Evolutionary conservation across 371 early-diverging fungal genomes (phyloP).

Genomic region (Choanephora cucurbitarum): DNA sequence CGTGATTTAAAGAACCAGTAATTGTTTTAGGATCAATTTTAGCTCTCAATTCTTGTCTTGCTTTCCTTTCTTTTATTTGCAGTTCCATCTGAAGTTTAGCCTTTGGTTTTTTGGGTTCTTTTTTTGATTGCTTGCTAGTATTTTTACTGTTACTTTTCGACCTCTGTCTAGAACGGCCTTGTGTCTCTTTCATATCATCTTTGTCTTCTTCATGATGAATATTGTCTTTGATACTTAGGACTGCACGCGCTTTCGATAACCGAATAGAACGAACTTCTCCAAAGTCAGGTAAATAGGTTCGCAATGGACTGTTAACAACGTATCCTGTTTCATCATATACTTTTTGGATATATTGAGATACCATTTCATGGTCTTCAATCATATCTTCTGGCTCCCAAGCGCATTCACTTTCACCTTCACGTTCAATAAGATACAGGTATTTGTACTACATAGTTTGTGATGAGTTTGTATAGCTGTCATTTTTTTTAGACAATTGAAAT

Average conservation of each 20-base stretch:
- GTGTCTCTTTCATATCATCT: conserved; percentile 6
- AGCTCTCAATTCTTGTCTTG: conserved; percentile 20
- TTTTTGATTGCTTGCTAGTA: conserved; percentile 4
- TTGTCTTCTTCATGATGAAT: conserved; percentile 3
- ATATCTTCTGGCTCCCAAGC: conserved; percentile 17
- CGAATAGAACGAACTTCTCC: conserved; percentile 15
- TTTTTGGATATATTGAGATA: conserved; percentile 12
- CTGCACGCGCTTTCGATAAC: conserved; percentile 35
- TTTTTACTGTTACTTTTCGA: not conserved
- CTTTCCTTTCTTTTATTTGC: conserved; percentile 15
- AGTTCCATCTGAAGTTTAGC: conserved; percentile 15
- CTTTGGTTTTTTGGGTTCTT: conserved; percentile 14
- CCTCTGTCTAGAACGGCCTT: conserved; percentile 9
- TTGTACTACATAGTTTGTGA: conserved; percentile 3
- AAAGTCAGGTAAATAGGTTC: not conserved
- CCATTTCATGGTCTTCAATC: conserved; percentile 5
- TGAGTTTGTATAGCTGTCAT: not conserved
- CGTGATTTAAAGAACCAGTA: conserved; percentile 4
- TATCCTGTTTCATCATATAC: conserved; percentile 22
- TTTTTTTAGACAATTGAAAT: not conserved
- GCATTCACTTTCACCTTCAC: conserved; percentile 1
- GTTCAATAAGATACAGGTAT: conserved; percentile 15
- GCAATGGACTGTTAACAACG: not conserved
- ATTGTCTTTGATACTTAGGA: conserved; percentile 27
- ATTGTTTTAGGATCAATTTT: conserved; percentile 5